phyloP scores from a whole-genome alignment of 441 rosid species.

The Rhodomyrtus psidioides region DNA sequence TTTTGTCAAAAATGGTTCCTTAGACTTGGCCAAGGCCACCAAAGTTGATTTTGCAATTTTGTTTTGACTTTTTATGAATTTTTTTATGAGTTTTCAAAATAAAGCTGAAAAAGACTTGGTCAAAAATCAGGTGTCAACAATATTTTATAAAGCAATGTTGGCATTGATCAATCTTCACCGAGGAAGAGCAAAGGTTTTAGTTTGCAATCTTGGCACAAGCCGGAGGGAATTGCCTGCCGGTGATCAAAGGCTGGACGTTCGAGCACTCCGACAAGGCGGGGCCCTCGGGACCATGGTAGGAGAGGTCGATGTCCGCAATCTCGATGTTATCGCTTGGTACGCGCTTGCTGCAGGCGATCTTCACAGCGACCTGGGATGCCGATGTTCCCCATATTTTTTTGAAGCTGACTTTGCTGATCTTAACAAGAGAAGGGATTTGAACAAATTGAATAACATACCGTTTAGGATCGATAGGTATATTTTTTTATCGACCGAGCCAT shows the following conservation, averaged over 20 bases:
- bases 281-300: not conserved
- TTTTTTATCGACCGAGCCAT: not conserved
- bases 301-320: not conserved
- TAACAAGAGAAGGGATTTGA: not conserved
- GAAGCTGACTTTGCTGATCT: conserved; percentile 1
- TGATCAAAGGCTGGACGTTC: not conserved
- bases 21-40: too few relatives aligned
- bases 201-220: not conserved
- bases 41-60: too few relatives aligned
- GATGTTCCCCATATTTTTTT: not conserved
- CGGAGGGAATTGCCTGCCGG: not conserved
- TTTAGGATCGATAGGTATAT: not conserved
- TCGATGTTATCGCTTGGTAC: not conserved
- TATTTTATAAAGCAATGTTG: too few relatives aligned
- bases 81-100: too few relatives aligned
- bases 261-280: not conserved
- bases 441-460: not conserved
- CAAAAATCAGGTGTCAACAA: too few relatives aligned
- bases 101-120: too few relatives aligned
- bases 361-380: not conserved
- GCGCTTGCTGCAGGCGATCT: not conserved
- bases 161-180: too few relatives aligned
- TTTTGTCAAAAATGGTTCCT: too few relatives aligned
- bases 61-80: too few relatives aligned
- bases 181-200: not conserved